Evolutionary conservation across 768 basidiomycete genomes (phyloP).

Genomic region (Tricholoma furcatifolium): DNA sequence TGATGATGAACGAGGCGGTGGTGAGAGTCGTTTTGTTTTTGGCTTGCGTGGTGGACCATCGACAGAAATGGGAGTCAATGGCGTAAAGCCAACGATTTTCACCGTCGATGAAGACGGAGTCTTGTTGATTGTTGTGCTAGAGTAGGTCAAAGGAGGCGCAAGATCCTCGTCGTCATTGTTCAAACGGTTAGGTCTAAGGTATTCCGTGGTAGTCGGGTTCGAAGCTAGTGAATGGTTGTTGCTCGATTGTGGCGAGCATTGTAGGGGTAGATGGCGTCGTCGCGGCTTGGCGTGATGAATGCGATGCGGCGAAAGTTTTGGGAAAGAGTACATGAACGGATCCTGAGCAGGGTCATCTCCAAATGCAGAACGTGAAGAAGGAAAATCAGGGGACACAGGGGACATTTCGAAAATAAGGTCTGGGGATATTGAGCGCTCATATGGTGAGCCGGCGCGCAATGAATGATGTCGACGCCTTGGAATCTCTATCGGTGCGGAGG

Average conservation of each 20-base stretch:
- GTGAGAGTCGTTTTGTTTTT: slow-evolving; percentile 25
- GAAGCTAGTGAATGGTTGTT: not conserved
- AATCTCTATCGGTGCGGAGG: slow-evolving; percentile 47
- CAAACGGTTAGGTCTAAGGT: not conserved
- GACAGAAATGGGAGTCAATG: slow-evolving; percentile 23
- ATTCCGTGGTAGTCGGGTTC: slow-evolving; percentile 6
- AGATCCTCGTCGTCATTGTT: slow-evolving; percentile 8
- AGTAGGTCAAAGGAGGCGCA: slow-evolving; percentile 5
- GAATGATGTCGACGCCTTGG: slow-evolving; percentile 31
- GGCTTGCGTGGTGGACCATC: slow-evolving; percentile 10
- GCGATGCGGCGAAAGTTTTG: slow-evolving; percentile 23
- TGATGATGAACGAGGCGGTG: slow-evolving; percentile 33
- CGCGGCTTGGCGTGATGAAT: slow-evolving; percentile 8
- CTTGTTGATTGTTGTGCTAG: slow-evolving; percentile 11
- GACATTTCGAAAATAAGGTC: slow-evolving; percentile 59
- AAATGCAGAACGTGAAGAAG: slow-evolving; percentile 19
- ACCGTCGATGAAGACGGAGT: slow-evolving; percentile 18
- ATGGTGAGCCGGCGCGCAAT: slow-evolving; percentile 25
- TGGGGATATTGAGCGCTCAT: slow-evolving; percentile 34
- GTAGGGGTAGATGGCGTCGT: slow-evolving; percentile 11
- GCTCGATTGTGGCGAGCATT: slow-evolving; percentile 1
- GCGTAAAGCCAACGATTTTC: slow-evolving; percentile 38
- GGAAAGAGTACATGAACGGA: slow-evolving; percentile 41
- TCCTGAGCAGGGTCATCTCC: slow-evolving; percentile 25
- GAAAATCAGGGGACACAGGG: slow-evolving; percentile 32